Conservation (phyloP, 345 rosid species). For the Populus ilicifolia region DNA sequence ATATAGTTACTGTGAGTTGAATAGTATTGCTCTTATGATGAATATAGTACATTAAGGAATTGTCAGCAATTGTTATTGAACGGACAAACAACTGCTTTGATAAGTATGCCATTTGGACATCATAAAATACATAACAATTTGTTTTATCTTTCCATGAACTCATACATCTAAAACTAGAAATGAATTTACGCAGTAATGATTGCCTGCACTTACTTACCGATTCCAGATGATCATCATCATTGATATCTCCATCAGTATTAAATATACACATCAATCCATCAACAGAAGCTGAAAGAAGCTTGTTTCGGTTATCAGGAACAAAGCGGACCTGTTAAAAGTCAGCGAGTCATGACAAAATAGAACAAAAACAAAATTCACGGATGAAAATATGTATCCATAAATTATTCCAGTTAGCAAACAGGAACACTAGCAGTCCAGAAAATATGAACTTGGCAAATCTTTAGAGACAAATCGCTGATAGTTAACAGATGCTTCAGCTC, state of each 20-base stretch:
- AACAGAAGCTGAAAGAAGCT: conserved; percentile 80
- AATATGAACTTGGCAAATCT: background rate
- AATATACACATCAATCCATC: conserved; percentile 89
- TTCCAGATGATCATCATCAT: conserved; percentile 85
- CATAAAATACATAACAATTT: background rate
- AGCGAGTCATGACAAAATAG: background rate
- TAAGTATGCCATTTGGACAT: background rate
- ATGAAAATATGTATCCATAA: background rate
- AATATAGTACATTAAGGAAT: background rate
- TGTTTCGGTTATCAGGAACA: conserved; percentile 57
- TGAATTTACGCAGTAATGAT: background rate
- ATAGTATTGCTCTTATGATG: background rate
- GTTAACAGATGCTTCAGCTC: background rate
- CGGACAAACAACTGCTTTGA: background rate
- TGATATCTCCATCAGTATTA: conserved; percentile 70
- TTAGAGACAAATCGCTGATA: background rate
- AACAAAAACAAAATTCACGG: background rate
- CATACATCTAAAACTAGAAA: background rate
- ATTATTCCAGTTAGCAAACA: background rate
- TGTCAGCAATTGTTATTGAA: background rate
- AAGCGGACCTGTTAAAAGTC: conserved; percentile 57
- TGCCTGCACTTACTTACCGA: conserved; percentile 66
- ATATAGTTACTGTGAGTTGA: background rate
- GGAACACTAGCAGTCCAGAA: background rate
- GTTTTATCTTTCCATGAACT: background rate